A percentile compares a stretch with the other conserved stretches of the same genome.
Evolutionary conservation across 805 yeast species (phyloP).

Genomic region (Isabelozyma rhagii): DNA sequence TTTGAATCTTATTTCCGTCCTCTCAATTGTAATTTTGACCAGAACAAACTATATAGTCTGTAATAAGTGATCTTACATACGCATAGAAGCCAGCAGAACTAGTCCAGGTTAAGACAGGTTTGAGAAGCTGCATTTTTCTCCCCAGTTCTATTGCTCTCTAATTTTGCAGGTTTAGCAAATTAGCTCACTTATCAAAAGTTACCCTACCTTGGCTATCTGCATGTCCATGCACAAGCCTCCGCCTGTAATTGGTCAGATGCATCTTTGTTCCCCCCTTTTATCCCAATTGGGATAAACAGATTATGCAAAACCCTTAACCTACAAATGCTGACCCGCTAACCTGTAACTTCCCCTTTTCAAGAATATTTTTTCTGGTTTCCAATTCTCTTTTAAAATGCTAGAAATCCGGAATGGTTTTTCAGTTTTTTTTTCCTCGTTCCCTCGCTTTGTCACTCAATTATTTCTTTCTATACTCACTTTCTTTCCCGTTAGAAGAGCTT

Average conservation of each 20-base stretch:
- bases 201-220: background rate
- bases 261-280: background rate
- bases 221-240: background rate
- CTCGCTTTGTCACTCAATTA: background rate
- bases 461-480: constrained; percentile 1
- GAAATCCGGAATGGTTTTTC: constrained; percentile 1
- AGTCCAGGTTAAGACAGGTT: background rate
- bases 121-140: background rate
- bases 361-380: background rate
- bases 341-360: background rate
- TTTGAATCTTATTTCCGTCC: too few species aligned
- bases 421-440: background rate
- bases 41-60: too few species aligned
- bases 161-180: background rate
- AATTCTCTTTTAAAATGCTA: background rate
- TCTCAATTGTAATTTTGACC: too few species aligned
- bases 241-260: background rate
- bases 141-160: background rate
- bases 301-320: background rate
- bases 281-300: background rate
- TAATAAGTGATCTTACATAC: background rate
- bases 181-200: background rate
- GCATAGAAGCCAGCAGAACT: background rate
- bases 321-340: background rate
- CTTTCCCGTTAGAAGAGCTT: background rate